Conservation (phyloP, 495 filamentous ascomycete genomes). For the Cercophora samala region DNA sequence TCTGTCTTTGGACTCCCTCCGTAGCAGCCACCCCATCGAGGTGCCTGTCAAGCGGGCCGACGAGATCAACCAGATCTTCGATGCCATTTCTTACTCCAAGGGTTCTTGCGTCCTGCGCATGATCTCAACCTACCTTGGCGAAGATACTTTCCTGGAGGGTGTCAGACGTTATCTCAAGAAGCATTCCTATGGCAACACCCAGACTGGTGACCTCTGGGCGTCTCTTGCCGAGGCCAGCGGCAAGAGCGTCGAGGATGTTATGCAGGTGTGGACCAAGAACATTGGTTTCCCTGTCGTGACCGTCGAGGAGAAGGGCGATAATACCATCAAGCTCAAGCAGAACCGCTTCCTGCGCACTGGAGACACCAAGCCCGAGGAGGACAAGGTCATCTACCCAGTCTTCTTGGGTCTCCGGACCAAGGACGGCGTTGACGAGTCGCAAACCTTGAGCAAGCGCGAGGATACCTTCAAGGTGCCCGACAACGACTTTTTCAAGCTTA, state of each 20-base stretch:
- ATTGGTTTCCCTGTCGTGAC: slow-evolving; percentile 71
- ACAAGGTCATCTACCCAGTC: slow-evolving; percentile 73
- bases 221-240: slow-evolving; percentile 86
- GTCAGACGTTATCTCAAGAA: slow-evolving; percentile 90
- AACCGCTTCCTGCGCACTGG: slow-evolving; percentile 73
- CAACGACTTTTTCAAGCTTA: slow-evolving; percentile 73
- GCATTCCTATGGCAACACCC: slow-evolving; percentile 82
- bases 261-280: slow-evolving; percentile 78
- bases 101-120: slow-evolving; percentile 94
- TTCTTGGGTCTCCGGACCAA: slow-evolving; percentile 67
- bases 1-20: slow-evolving; percentile 80
- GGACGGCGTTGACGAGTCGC: slow-evolving; percentile 57
- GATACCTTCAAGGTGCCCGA: slow-evolving; percentile 63
- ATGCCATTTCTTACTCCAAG: slow-evolving; percentile 96
- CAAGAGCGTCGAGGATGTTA: slow-evolving; percentile 76
- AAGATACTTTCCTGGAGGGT: slow-evolving; percentile 90
- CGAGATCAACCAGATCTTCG: slow-evolving; percentile 98
- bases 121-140: slow-evolving; percentile 93
- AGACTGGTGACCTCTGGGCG: slow-evolving; percentile 88
- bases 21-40: slow-evolving; percentile 95
- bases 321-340: slow-evolving; percentile 65
- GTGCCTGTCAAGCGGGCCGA: slow-evolving; percentile 92
- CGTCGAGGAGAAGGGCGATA: slow-evolving; percentile 59
- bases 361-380: slow-evolving; percentile 77
- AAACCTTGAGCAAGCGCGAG: slow-evolving; percentile 70